Conservation (phyloP, 148 eudicot genomes). For the Tetragonia tetragonoides region DNA sequence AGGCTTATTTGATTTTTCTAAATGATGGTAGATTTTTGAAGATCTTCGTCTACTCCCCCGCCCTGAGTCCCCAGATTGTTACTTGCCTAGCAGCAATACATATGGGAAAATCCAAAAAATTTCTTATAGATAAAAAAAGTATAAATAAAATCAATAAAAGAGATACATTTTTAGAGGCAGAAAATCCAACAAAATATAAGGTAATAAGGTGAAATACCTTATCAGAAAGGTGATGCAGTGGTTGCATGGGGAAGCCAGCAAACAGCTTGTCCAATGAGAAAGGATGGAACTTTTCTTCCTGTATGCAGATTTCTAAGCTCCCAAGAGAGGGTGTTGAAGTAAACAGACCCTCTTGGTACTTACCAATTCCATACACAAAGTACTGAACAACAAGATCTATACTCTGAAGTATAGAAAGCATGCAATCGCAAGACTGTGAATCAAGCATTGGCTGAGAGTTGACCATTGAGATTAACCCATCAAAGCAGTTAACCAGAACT, state of each 20-base stretch:
- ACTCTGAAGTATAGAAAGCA: constrained; percentile 74
- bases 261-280: constrained; percentile 60
- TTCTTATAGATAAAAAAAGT: no score
- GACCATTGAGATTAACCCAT: constrained; percentile 51
- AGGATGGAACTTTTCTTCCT: constrained; percentile 35
- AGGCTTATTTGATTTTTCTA: no score
- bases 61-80: no score
- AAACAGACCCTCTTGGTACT: constrained; percentile 30
- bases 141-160: no score
- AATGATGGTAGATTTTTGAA: no score
- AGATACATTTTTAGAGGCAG: not conserved
- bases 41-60: no score
- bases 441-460: constrained; percentile 51
- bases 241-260: constrained; percentile 65
- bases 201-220: constrained; percentile 48
- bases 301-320: constrained; percentile 20
- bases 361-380: constrained; percentile 40
- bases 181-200: not conserved
- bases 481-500: constrained; percentile 63
- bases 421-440: constrained; percentile 72
- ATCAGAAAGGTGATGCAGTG: constrained; percentile 47
- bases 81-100: no score
- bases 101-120: no score
- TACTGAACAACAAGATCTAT: constrained; percentile 59
- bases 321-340: constrained; percentile 31